A percentile compares a stretch with the other conserved stretches of the same genome.
Conservation (phyloP, 2,329 filamentous ascomycete genomes). For the Amesomyces nigricolor region DNA sequence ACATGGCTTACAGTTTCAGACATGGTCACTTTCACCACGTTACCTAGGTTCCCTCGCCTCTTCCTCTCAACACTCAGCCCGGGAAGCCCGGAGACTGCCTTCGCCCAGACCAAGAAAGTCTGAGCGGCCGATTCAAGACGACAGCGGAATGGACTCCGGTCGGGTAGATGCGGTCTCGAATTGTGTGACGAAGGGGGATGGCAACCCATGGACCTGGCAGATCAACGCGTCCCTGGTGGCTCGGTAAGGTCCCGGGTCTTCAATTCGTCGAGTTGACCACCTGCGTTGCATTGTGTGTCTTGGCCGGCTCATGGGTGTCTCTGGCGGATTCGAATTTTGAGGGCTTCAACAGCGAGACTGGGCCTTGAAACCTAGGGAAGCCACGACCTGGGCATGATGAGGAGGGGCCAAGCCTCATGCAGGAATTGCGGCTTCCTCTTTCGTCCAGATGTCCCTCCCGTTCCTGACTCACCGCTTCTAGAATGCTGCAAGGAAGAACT, state of each 20-base stretch:
- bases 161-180: not conserved
- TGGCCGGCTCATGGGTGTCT: conserved; percentile 4
- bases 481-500: too few species aligned
- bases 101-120: too few species aligned
- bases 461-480: not conserved
- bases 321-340: not conserved
- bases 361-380: too few species aligned
- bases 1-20: too few species aligned
- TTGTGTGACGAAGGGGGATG: not conserved
- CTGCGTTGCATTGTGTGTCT: conserved; percentile 2
- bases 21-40: too few species aligned
- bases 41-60: too few species aligned
- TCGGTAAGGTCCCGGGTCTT: conserved; percentile 6
- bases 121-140: too few species aligned
- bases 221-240: not conserved
- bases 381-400: too few species aligned
- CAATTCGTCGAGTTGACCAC: conserved; percentile 7
- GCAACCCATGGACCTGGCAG: not conserved
- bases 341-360: too few species aligned
- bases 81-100: too few species aligned
- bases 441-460: not conserved
- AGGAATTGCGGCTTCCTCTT: not conserved
- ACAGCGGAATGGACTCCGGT: too few species aligned
- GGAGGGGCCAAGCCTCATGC: not conserved
- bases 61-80: too few species aligned